A percentile compares a stretch with the other conserved stretches of the same genome.
These are phyloP conservation scores for Pigoraptor vietnamica DNA, from an alignment of 78 protist species.

Conservation along the genomic window DNA sequence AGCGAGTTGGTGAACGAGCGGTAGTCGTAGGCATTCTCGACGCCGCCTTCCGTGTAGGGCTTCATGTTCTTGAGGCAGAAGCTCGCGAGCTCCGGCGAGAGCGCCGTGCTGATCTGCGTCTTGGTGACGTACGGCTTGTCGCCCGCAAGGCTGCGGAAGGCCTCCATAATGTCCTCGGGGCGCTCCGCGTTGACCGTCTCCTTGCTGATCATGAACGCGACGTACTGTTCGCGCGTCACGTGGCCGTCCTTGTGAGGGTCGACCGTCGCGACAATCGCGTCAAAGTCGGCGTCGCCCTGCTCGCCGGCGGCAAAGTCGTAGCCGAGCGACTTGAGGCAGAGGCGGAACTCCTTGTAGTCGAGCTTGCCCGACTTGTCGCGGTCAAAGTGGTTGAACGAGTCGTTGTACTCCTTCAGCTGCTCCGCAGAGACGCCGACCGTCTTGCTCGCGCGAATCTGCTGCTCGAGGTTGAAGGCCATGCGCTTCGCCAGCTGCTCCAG, in stretches of 20 bases:
- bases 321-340: constrained; percentile 21
- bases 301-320: constrained; percentile 5
- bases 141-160: constrained; percentile 27
- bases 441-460: constrained; percentile 30
- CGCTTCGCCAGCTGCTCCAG: constrained; percentile 22
- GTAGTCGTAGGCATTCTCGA: not conserved
- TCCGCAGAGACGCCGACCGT: constrained; percentile 29
- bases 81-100: not conserved
- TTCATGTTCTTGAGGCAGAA: not conserved
- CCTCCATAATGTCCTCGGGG: constrained; percentile 10
- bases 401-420: constrained; percentile 32
- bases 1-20: not conserved
- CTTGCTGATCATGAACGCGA: constrained; percentile 7
- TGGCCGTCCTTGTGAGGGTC: constrained; percentile 17
- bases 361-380: constrained; percentile 16
- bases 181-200: constrained; percentile 12
- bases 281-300: constrained; percentile 22
- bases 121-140: constrained; percentile 20
- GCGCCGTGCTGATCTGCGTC: not conserved
- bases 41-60: not conserved
- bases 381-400: constrained; percentile 38
- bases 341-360: constrained; percentile 23
- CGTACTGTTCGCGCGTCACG: constrained; percentile 19
- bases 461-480: constrained; percentile 27
- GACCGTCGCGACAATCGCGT: not conserved